Conservation (phyloP, 768 basidiomycete genomes). For the Zangia roseola region DNA sequence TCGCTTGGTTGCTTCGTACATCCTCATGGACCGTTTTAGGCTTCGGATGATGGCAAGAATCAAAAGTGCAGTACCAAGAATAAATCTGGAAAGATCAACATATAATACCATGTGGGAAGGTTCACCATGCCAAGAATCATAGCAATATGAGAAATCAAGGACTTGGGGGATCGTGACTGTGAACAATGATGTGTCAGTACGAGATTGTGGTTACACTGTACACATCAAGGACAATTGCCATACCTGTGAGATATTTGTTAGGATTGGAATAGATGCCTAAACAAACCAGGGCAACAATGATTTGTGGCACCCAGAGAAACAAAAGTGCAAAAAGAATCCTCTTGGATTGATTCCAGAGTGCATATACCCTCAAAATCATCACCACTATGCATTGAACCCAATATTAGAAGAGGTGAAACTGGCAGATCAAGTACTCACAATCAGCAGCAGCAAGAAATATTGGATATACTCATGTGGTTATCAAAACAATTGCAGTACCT, state of each 20-base stretch:
- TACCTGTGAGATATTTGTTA: background rate
- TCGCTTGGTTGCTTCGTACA: conserved; percentile 4
- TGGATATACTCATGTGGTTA: background rate
- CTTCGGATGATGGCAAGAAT: background rate
- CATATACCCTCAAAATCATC: conserved; percentile 11
- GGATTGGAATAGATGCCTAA: background rate
- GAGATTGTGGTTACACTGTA: no score
- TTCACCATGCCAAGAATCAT: background rate
- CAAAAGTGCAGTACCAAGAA: background rate
- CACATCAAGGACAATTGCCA: background rate
- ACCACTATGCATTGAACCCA: conserved; percentile 1
- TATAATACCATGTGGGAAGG: background rate
- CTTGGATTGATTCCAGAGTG: conserved; percentile 9
- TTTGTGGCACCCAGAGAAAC: background rate
- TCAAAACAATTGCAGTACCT: background rate
- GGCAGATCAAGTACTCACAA: background rate
- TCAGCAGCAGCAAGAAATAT: background rate
- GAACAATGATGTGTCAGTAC: background rate
- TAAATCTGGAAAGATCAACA: background rate
- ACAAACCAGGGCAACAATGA: background rate
- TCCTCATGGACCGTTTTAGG: background rate
- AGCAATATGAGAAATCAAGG: background rate
- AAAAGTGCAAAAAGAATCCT: background rate
- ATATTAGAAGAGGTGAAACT: background rate
- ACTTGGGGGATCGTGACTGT: background rate